Conservation (phyloP, 2,329 filamentous ascomycete genomes). For the Monilinia polystroma region DNA sequence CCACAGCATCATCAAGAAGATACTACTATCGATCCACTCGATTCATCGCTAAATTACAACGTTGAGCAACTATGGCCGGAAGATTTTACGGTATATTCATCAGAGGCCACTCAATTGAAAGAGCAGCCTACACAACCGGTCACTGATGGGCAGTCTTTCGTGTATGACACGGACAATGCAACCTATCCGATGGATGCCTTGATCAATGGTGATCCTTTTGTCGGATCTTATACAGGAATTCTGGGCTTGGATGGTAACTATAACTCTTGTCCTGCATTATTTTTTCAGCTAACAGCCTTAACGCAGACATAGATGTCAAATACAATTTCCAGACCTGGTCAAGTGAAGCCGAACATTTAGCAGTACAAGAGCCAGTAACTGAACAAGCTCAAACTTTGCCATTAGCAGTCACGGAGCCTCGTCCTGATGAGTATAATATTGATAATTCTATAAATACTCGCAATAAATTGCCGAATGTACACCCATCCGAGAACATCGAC, state of each 20-base stretch:
- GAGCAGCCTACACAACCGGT: background rate
- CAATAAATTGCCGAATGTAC: background rate
- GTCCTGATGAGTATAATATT: background rate
- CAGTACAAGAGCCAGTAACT: background rate
- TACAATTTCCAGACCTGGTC: fast-evolving
- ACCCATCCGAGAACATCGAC: background rate
- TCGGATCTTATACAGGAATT: background rate
- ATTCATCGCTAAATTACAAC: background rate
- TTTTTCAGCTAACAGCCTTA: background rate
- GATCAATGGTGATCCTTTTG: background rate
- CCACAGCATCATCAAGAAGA: background rate
- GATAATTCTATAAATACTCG: too few relatives aligned
- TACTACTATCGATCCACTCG: background rate
- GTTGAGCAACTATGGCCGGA: background rate
- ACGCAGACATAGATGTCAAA: background rate
- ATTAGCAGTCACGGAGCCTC: background rate
- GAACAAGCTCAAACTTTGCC: too few relatives aligned
- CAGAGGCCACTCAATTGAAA: background rate
- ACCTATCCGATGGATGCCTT: background rate
- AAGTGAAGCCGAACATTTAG: background rate
- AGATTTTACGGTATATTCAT: too few relatives aligned
- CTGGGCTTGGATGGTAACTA: background rate
- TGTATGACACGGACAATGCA: background rate
- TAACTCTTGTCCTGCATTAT: too few relatives aligned
- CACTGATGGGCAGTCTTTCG: background rate